These are phyloP conservation scores for Aspergillus pseudonomiae DNA, from an alignment of 2,329 filamentous ascomycete species.

Conservation along the genomic window DNA sequence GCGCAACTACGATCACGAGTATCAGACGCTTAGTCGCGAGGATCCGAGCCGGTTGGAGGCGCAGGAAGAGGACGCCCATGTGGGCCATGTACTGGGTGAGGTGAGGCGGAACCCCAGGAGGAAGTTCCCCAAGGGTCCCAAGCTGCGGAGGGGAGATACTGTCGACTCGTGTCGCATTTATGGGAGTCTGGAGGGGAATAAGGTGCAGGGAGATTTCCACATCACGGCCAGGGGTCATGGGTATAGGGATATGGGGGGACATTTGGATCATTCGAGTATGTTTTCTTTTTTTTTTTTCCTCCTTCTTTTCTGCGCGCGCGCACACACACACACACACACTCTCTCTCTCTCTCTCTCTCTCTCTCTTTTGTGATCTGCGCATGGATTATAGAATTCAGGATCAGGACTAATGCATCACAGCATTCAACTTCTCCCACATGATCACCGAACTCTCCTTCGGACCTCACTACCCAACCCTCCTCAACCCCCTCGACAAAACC, in stretches of 20 bases:
- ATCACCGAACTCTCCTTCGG: constrained; percentile 96
- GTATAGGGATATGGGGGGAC: constrained; percentile 78
- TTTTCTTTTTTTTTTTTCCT: constrained; percentile 20
- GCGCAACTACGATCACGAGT: constrained; percentile 62
- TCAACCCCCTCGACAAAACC: constrained; percentile 92
- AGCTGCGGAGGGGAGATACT: constrained; percentile 56
- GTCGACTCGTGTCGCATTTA: constrained; percentile 84
- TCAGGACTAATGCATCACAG: constrained; percentile 48
- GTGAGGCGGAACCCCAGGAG: constrained; percentile 67
- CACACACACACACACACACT: neutral
- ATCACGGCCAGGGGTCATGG: constrained; percentile 94
- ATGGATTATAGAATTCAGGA: neutral
- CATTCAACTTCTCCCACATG: constrained; percentile 97
- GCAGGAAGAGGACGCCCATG: constrained; percentile 74
- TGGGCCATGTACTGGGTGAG: constrained; percentile 83
- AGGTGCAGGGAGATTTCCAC: constrained; percentile 97
- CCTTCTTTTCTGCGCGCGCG: neutral
- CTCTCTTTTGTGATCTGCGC: neutral
- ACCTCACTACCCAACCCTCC: constrained; percentile 89
- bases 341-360: neutral
- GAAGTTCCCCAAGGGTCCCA: constrained; percentile 74
- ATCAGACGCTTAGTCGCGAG: constrained; percentile 61
- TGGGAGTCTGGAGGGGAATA: constrained; percentile 88
- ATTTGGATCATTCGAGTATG: constrained; percentile 81
- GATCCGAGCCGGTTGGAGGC: constrained; percentile 55